These are phyloP conservation scores for Boletus rufocinnamomeus DNA, from an alignment of 768 basidiomycete genomes.

Conservation along the genomic window DNA sequence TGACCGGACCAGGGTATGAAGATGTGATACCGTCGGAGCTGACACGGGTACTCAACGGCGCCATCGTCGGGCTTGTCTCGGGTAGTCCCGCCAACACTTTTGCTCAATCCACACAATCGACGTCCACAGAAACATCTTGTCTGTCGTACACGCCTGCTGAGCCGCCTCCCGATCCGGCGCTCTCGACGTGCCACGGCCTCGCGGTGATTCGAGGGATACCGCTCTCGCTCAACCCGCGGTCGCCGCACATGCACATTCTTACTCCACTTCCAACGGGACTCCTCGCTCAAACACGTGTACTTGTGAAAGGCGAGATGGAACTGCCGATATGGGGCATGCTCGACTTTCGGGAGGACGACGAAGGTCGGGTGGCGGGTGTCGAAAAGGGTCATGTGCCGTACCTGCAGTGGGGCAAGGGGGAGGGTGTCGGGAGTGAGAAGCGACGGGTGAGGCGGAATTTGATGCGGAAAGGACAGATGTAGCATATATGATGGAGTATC, in stretches of 20 bases:
- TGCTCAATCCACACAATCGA: not conserved
- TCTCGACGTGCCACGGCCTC: slow-evolving; percentile 71
- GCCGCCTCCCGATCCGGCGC: slow-evolving; percentile 54
- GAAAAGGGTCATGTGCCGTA: slow-evolving; percentile 68
- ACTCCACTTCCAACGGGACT: slow-evolving; percentile 65
- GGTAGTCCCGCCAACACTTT: not conserved
- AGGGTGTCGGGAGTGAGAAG: slow-evolving; percentile 71
- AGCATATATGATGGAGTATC: not conserved
- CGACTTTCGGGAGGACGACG: slow-evolving; percentile 54
- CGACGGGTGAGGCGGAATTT: slow-evolving; percentile 80
- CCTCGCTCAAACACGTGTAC: slow-evolving; percentile 36
- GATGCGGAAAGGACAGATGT: slow-evolving; percentile 81
- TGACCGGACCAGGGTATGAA: slow-evolving; percentile 75
- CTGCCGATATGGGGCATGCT: slow-evolving; percentile 87
- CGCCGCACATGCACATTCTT: slow-evolving; percentile 62
- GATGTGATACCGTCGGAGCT: slow-evolving; percentile 77
- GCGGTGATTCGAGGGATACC: slow-evolving; percentile 65
- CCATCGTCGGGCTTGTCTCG: slow-evolving; percentile 73
- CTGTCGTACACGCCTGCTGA: slow-evolving; percentile 63
- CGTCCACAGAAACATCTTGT: not conserved
- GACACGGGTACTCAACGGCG: slow-evolving; percentile 71
- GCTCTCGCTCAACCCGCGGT: slow-evolving; percentile 30
- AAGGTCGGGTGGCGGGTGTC: slow-evolving; percentile 47
- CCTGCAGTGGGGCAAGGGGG: slow-evolving; percentile 72
- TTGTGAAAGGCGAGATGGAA: slow-evolving; percentile 89